Evolutionary conservation across 2,329 filamentous ascomycete species (phyloP), one percentile per base, ranked within the genome.

Genomic region (Colletotrichum sidae): DNA sequence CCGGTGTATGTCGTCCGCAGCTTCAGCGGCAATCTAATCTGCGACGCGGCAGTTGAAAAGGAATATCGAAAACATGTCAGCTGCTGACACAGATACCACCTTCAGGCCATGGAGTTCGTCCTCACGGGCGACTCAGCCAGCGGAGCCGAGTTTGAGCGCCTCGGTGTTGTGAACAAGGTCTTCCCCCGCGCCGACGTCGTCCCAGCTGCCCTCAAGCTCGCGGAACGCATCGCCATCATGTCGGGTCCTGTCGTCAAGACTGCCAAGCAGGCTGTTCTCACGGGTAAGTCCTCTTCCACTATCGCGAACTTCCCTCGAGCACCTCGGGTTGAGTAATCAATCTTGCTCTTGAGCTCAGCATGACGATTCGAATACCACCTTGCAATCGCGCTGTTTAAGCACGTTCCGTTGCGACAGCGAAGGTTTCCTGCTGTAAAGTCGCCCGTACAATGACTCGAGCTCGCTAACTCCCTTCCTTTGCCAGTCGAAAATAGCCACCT

Each of bases 71-170:
- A 25, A 25, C 25, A 25, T 5, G 25, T 25, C 25, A 25, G 4
- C 25, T 25, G 4, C 25, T 25, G 46, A 12, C 42, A 37, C 53
- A 70, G 66, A 62, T 35, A 41, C 44, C 42, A 44, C 7, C 46
- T 25, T 4, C 55, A 80, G 70, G 81, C 81, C 35, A 83, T 83
- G 80, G 80, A 83, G 54, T 71, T 76, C 13, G 80, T 83, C 45
- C 74, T 83, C 25, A 81, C 80, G 2, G 80, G 81, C 11, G 75
- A 74, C 57, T 70, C 77, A 13, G 72, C 74, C 12, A 75, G 73
- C 25, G 78, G 76, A 17, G 66, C 59, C 7, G 78, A 81, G 47
- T 74, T 80, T 65, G 75, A 79, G 49, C 74, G 75, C n/a, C 74
- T 73, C 46, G 79, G 80, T 7, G 71, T 82, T 5, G 77, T 81